Evolutionary conservation across 768 basidiomycete genomes (phyloP).

Genomic region (Cystobasidium ongulense): DNA sequence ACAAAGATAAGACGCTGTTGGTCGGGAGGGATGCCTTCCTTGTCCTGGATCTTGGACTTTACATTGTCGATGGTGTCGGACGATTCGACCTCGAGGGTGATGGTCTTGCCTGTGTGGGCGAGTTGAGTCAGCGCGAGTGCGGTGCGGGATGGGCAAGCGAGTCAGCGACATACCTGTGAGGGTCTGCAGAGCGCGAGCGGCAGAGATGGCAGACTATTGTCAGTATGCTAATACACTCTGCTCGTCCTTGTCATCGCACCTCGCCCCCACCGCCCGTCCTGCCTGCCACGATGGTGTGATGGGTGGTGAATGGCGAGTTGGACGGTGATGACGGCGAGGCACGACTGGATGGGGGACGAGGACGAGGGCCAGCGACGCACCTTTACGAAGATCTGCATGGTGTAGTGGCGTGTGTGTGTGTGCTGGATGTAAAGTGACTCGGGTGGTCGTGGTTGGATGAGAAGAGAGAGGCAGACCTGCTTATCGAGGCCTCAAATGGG

Average conservation of each 20-base stretch:
- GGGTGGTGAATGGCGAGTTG: background rate
- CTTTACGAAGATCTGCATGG: slow-evolving; percentile 18
- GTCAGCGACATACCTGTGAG: slow-evolving; percentile 12
- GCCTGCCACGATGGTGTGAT: background rate
- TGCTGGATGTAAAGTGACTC: background rate
- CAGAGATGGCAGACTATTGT: background rate
- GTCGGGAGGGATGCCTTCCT: slow-evolving; percentile 44
- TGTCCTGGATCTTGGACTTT: slow-evolving; percentile 89
- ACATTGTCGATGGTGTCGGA: slow-evolving; percentile 90
- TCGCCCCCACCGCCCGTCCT: background rate
- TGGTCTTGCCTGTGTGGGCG: slow-evolving; percentile 53
- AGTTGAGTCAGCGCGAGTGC: slow-evolving; percentile 6
- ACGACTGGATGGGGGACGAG: background rate
- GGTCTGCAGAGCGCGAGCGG: slow-evolving; percentile 14
- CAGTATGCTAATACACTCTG: background rate
- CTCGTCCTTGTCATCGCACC: background rate
- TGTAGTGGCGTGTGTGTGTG: background rate
- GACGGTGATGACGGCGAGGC: background rate
- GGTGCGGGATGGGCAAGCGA: background rate
- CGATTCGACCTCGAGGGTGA: slow-evolving; percentile 83
- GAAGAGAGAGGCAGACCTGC: background rate
- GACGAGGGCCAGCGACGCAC: background rate
- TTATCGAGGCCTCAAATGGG: background rate
- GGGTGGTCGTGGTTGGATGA: background rate
- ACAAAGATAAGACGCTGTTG: slow-evolving; percentile 49